Conservation (phyloP, 805 yeast species). For the Lachancea nothofagi region DNA sequence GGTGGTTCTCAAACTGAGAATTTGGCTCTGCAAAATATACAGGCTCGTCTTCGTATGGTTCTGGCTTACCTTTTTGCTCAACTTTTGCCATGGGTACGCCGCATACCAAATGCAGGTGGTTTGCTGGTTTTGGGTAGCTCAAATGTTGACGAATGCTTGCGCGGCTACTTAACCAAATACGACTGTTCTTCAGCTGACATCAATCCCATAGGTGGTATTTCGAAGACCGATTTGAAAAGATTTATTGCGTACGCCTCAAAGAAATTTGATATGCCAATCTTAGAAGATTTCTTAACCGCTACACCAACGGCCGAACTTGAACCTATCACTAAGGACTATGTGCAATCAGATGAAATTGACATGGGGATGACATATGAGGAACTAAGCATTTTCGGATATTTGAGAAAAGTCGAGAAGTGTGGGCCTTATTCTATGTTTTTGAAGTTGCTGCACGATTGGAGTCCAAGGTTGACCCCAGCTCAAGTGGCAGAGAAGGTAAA, state of each 20-base stretch:
- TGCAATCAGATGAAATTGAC: conserved; percentile 93
- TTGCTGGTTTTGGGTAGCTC: conserved; percentile 91
- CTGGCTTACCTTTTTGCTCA: conserved; percentile 90
- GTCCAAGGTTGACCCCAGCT: conserved; percentile 73
- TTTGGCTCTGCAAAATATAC: conserved; percentile 92
- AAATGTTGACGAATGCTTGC: conserved; percentile 91
- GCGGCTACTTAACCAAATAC: conserved; percentile 94
- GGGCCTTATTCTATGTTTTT: conserved; percentile 96
- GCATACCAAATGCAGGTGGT: conserved; percentile 55
- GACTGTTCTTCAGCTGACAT: conserved; percentile 97
- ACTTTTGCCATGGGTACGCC: conserved; percentile 89
- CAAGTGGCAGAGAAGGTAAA: conserved; percentile 91
- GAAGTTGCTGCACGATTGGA: conserved; percentile 88
- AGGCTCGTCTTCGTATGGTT: conserved; percentile 95
- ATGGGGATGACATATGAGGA: conserved; percentile 99
- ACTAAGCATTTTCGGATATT: conserved; percentile 79
- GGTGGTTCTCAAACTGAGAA: conserved; percentile 93
- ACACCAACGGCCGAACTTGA: conserved; percentile 98
- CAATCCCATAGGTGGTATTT: conserved; percentile 98
- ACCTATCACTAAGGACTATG: conserved; percentile 87
- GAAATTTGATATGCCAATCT: conserved; percentile 68
- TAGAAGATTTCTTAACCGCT: conserved; percentile 76
- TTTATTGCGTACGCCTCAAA: conserved; percentile 76
- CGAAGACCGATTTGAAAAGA: conserved; percentile 84
- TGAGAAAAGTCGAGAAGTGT: conserved; percentile 87